Evolutionary conservation across 2,329 filamentous ascomycete species (phyloP), one percentile per base, ranked within the genome.

Genomic region (Sarocladium brachiariae): DNA sequence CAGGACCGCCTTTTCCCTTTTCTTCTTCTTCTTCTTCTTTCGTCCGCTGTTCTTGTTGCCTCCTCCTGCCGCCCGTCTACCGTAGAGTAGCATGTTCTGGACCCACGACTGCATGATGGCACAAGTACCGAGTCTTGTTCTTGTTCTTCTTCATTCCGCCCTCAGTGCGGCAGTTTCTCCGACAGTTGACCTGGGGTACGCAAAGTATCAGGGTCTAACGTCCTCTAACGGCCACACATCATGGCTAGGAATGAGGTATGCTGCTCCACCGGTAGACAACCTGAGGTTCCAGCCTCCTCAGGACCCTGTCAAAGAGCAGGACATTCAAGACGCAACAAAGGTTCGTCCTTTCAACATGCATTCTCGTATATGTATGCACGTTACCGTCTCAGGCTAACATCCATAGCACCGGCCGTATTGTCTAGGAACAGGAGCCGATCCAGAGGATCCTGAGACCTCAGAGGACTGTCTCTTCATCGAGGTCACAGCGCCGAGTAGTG

Each of bases 181-280:
- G 6, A 52, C 41, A 2, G 80, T 89, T 13, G 72, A 87, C 54
- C 70, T 91, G 19, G 75, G 74, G 2, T 91, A 90, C 61, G 76
- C 83, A 25, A 76, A 72, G 23, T 89, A 90, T 60, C 65, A 73
- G 47, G 87, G 87, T 8, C 65, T 69, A 3, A 60, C 70, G 1
- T 68, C 76, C 1, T 57, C 65, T 0, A 78, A 78, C 57, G 84
- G 82, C 1, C 69, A 89, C 45, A 81, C 77, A 2, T 75, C 84
- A 63, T 92, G 86, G 85, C 74, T 88, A 7, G 87, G 86, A 1
- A 80, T 93, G 55, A 79, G 86, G 38, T 93, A 81, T 68, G 87
- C 87, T 1, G 81, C 84, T 4, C 72, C 86, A 13, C 87, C 87
- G 0, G 51, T 86, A 2, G 84, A 82, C 1, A 58, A 77, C 5